phyloP scores from a whole-genome alignment of 345 rosid species.

The Gossypium bickii region DNA sequence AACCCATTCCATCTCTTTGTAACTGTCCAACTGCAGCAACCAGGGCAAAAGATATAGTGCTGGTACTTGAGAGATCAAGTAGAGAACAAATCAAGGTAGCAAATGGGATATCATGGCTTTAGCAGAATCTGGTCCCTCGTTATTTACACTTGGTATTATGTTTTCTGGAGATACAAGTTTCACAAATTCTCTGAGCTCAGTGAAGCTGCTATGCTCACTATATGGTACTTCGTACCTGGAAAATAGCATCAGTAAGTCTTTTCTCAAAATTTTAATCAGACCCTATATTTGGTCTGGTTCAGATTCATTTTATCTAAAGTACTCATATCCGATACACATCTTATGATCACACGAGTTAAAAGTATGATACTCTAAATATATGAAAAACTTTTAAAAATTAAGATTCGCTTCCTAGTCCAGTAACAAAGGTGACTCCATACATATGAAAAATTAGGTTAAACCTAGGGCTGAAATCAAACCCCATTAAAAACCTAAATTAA shows the following conservation, averaged over 20 bases:
- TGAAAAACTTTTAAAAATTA: no score
- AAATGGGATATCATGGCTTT: conserved; percentile 71
- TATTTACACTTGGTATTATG: conserved; percentile 83
- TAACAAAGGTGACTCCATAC: background rate
- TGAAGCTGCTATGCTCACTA: conserved; percentile 87
- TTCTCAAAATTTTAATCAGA: background rate
- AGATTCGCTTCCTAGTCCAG: no score
- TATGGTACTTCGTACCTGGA: conserved; percentile 93
- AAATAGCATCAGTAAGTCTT: background rate
- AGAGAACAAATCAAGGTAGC: conserved; percentile 29
- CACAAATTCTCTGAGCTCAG: conserved; percentile 81
- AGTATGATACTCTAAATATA: background rate
- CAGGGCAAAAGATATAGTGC: background rate
- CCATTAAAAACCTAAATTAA: background rate
- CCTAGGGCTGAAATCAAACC: background rate
- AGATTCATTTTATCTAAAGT: background rate
- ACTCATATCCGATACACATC: background rate
- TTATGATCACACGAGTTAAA: background rate
- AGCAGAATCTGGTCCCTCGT: conserved; percentile 70
- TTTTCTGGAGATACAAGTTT: conserved; percentile 60
- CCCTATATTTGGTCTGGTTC: background rate
- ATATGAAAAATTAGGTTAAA: background rate
- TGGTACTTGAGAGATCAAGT: background rate
- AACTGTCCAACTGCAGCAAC: background rate
- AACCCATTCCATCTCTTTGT: background rate